Percentiles rank a stretch among this genome's conserved stretches.
These are phyloP conservation scores for Zalaria obscura DNA, from an alignment of 2,329 filamentous ascomycete species.

Conservation along the genomic window DNA sequence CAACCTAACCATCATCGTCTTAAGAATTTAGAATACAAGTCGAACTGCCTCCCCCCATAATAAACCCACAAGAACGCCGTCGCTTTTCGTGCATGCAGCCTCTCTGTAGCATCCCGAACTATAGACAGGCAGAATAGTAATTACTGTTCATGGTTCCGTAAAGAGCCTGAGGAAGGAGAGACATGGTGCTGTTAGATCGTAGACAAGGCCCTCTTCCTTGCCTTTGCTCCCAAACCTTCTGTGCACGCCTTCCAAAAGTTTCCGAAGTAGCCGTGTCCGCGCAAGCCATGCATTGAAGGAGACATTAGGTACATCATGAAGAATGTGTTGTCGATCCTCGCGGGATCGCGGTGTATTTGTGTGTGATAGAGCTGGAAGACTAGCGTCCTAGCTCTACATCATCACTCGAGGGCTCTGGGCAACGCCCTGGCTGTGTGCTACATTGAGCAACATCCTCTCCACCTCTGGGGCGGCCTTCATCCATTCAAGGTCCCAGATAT, in stretches of 20 bases:
- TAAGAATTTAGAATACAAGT: not conserved
- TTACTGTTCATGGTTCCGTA: not conserved
- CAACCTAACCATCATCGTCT: not conserved
- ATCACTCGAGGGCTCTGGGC: constrained; percentile 4
- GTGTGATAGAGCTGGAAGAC: not conserved
- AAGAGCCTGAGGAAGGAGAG: not conserved
- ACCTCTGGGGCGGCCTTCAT: constrained; percentile 85
- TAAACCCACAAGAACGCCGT: not conserved
- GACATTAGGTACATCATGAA: not conserved
- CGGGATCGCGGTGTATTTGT: not conserved
- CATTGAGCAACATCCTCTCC: constrained; percentile 17
- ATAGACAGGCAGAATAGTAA: not conserved
- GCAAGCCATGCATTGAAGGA: not conserved
- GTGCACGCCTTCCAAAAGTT: not conserved
- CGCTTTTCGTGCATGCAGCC: not conserved
- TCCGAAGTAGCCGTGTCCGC: not conserved
- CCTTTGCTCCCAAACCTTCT: not conserved
- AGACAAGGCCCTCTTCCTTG: not conserved
- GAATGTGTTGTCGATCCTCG: not conserved
- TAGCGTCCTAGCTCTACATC: not conserved
- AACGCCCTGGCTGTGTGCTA: constrained; percentile 8
- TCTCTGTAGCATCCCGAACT: not conserved
- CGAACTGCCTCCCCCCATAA: not conserved
- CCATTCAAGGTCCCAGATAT: constrained; percentile 85
- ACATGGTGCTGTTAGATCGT: not conserved